Evolutionary conservation across 148 eudicot species (phyloP).

Genomic region (Bassia scoparia): DNA sequence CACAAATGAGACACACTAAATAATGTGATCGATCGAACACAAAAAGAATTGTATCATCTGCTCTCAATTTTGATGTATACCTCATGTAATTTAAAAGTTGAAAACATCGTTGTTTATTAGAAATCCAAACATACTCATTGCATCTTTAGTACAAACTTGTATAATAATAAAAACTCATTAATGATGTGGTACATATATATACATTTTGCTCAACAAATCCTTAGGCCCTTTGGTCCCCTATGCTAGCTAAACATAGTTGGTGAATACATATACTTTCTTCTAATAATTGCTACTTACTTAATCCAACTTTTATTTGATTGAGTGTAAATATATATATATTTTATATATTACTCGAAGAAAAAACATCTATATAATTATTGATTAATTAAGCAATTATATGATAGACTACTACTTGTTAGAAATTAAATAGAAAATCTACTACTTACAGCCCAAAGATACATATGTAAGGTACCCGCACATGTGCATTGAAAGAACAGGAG

Average conservation of each 20-base stretch:
- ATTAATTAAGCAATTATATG: background rate
- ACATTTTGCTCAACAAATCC: background rate
- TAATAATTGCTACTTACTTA: background rate
- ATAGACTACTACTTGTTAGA: background rate
- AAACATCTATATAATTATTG: background rate
- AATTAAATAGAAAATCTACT: background rate
- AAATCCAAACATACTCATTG: too few relatives aligned
- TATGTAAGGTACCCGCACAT: slow-evolving; percentile 8
- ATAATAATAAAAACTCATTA: too few relatives aligned
- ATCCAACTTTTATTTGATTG: background rate
- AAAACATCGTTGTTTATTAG: too few relatives aligned
- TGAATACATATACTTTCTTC: background rate
- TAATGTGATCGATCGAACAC: too few relatives aligned
- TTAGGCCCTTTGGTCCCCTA: slow-evolving; percentile 3
- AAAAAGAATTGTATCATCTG: too few relatives aligned
- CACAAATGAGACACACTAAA: too few relatives aligned
- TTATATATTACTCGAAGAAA: background rate
- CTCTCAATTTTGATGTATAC: too few relatives aligned
- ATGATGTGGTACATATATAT: too few relatives aligned
- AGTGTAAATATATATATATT: background rate
- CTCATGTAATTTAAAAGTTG: too few relatives aligned
- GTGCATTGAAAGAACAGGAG: slow-evolving; percentile 20
- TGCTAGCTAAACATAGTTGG: slow-evolving; percentile 14
- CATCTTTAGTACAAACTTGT: too few relatives aligned
- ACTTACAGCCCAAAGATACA: background rate